Base-by-base conservation (phyloP, 108 stramenopile genomes). In the Aurantiochytrium sp. region DNA sequence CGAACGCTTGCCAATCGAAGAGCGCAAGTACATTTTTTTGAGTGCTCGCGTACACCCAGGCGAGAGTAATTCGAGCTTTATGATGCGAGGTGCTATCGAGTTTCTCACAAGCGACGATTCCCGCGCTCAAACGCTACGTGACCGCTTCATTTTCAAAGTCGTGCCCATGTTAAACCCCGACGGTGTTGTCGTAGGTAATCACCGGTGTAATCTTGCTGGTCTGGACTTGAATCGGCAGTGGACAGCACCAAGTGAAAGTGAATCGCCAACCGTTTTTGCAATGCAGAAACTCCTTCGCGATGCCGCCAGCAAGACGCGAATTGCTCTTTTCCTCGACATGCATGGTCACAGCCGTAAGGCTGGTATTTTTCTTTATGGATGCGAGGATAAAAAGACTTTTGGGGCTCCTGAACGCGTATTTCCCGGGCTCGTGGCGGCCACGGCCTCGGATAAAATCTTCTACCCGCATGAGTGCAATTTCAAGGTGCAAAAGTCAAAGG, bases 101-200 rank as follows among this genome's bases (percentile, higher is more conserved):
- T 94, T 93, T 87, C 91, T 95, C 18, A 59, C 83, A 4, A 91
- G 91, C 25, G 73, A 90, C 49, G 18, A 53, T 59, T 72, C 60
- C 5, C 35, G 42, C 45, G 94, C 94, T 18, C 25, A 57, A 14
- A 55, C 57, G 5, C 73, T 94, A 42, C 87, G 94, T n/a, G 44
- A 58, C 2, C 45, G 58, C 28, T 92, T 89, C 72, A 60, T 95
- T 18, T 94, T 94, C 90, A 94, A 92, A 47, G 87, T 95, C 16
- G 93, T 93, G 14, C 94, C 94, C 44, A 94, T 95, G 92, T 88
- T 95, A 16, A 95, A 95, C 59, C 94, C 94, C 5, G 94, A 95
- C 59, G 94, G 94, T n/a, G 94, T 95, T 5, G 89, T 95, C 76
- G 60, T 89, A 47, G 94, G 94, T 28, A 94, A 95, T 72, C 91